Percentiles rank a stretch among this genome's conserved stretches.
Conservation (phyloP, 2,329 filamentous ascomycete species). For the Trichothecium roseum region DNA sequence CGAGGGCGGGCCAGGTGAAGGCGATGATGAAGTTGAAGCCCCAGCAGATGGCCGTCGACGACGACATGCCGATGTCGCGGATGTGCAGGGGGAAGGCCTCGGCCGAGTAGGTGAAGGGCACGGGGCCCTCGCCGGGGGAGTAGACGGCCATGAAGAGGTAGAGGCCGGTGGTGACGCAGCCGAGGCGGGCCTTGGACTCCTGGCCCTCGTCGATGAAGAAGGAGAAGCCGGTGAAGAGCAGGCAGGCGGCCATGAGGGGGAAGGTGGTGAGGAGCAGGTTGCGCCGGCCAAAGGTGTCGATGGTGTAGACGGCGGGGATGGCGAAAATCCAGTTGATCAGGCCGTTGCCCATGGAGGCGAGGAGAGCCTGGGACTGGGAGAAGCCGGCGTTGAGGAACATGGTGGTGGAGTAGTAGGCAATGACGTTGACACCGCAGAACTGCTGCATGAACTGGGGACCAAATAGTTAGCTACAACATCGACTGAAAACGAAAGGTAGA, state of each 20-base stretch:
- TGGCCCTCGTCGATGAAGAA: slow-evolving; percentile 26
- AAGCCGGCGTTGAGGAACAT: slow-evolving; percentile 30
- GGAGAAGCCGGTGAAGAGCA: slow-evolving; percentile 41
- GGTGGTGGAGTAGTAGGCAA: slow-evolving; percentile 44
- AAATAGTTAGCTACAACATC: slow-evolving; percentile 3
- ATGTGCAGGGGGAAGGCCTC: slow-evolving; percentile 49
- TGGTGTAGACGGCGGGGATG: slow-evolving; percentile 46
- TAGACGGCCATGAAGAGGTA: slow-evolving; percentile 30
- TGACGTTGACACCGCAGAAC: slow-evolving; percentile 38
- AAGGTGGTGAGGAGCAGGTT: slow-evolving; percentile 46
- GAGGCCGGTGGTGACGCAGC: slow-evolving; percentile 23
- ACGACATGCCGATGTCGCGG: slow-evolving; percentile 43
- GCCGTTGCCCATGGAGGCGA: slow-evolving; percentile 46
- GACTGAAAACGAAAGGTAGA: neutral
- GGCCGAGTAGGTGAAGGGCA: slow-evolving; percentile 49
- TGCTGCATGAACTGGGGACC: slow-evolving; percentile 20
- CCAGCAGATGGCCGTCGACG: slow-evolving; percentile 30
- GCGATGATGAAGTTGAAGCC: slow-evolving; percentile 27
- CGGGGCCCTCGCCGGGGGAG: slow-evolving; percentile 43
- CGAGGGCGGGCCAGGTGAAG: slow-evolving; percentile 20
- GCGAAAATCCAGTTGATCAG: slow-evolving; percentile 48
- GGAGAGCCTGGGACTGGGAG: slow-evolving; percentile 28
- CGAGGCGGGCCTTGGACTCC: slow-evolving; percentile 14
- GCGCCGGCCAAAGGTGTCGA: slow-evolving; percentile 48
- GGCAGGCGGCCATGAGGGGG: slow-evolving; percentile 44